phyloP scores from a whole-genome alignment of 2,329 filamentous ascomycete species.

The Venturia aucupariae region DNA sequence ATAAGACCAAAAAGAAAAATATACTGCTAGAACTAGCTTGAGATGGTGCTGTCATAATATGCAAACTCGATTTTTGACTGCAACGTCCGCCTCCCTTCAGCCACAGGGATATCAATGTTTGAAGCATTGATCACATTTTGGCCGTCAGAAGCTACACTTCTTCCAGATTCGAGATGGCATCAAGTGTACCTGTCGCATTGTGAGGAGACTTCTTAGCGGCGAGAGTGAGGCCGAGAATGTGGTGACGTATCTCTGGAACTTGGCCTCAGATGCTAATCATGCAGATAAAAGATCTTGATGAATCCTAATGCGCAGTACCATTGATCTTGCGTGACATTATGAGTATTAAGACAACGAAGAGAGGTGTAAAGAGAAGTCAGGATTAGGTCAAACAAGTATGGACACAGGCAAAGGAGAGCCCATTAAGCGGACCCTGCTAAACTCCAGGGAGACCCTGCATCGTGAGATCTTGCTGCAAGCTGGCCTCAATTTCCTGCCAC shows the following conservation, averaged over 20 bases:
- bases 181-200: not conserved
- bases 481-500: too few relatives aligned
- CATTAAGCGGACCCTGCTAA: too few relatives aligned
- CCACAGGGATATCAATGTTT: not conserved
- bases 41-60: not conserved
- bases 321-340: too few relatives aligned
- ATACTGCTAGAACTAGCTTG: constrained; percentile 2
- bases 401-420: too few relatives aligned
- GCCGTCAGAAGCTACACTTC: not conserved
- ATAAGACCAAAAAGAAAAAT: not conserved
- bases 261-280: not conserved
- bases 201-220: too few relatives aligned
- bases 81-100: not conserved
- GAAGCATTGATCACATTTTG: not conserved
- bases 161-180: not conserved
- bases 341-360: too few relatives aligned
- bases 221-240: not conserved
- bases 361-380: too few relatives aligned
- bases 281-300: too few relatives aligned
- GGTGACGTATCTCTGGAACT: not conserved
- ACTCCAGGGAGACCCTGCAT: too few relatives aligned
- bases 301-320: too few relatives aligned
- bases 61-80: not conserved
- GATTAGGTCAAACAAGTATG: too few relatives aligned
- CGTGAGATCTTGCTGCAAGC: too few relatives aligned